These are phyloP conservation scores for Pythium brassicae DNA, from an alignment of 352 stramenopile species.

Conservation along the genomic window DNA sequence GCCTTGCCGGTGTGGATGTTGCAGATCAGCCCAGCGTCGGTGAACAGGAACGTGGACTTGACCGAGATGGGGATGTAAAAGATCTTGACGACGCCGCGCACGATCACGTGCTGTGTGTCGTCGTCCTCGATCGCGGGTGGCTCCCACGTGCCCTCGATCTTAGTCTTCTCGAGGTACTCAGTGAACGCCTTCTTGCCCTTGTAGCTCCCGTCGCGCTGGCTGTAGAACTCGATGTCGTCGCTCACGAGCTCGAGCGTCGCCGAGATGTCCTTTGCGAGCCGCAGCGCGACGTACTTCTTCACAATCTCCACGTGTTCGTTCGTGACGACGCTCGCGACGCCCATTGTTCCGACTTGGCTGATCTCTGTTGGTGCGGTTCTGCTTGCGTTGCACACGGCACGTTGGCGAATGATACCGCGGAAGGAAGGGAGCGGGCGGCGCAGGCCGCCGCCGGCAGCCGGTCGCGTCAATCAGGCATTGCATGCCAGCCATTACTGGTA, in stretches of 20 bases:
- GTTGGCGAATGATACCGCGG: neutral
- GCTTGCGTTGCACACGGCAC: neutral
- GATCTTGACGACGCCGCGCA: constrained; percentile 49
- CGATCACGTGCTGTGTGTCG: constrained; percentile 40
- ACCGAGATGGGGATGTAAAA: constrained; percentile 49
- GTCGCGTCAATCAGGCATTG: too few species aligned
- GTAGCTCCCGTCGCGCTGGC: constrained; percentile 41
- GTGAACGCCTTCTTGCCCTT: constrained; percentile 37
- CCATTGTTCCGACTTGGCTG: constrained; percentile 16
- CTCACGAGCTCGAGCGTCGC: constrained; percentile 47
- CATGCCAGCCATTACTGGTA: neutral
- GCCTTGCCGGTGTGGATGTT: constrained; percentile 46
- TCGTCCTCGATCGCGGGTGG: constrained; percentile 32
- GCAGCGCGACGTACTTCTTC: constrained; percentile 35
- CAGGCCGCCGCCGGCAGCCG: too few species aligned
- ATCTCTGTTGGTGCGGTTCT: neutral
- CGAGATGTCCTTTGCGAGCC: constrained; percentile 31
- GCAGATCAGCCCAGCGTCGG: constrained; percentile 35
- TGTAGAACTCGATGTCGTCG: constrained; percentile 50
- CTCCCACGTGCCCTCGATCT: constrained; percentile 41
- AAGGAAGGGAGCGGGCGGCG: too few species aligned
- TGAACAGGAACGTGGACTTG: constrained; percentile 43
- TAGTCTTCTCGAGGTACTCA: constrained; percentile 47
- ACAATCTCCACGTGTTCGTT: constrained; percentile 39
- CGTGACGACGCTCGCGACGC: constrained; percentile 20